Conservation (phyloP, 2,329 filamentous ascomycete species). For the Emmonsia crescens region DNA sequence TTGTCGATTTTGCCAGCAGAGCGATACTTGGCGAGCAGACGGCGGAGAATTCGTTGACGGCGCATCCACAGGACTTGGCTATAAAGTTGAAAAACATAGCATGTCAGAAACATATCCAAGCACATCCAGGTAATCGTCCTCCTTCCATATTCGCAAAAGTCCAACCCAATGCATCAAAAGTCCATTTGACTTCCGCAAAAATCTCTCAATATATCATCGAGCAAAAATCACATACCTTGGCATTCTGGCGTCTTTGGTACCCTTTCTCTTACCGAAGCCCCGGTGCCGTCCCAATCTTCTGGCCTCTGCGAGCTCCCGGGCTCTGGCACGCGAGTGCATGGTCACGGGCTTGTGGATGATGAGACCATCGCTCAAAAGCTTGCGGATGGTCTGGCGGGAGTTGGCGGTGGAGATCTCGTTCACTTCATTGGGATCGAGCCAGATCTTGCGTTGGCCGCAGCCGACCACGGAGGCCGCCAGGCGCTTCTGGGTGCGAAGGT, state of each 20-base stretch:
- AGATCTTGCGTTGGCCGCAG: slow-evolving; percentile 99
- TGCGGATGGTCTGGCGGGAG: slow-evolving; percentile 99
- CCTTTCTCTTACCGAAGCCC: slow-evolving; percentile 99
- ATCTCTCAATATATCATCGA: neutral
- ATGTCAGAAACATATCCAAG: slow-evolving; percentile 11
- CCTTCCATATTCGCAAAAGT: neutral
- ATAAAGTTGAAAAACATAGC: slow-evolving; percentile 26
- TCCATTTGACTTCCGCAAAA: neutral
- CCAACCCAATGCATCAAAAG: neutral
- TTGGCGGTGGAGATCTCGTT: slow-evolving; percentile 99
- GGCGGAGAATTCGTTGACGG: slow-evolving; percentile 96
- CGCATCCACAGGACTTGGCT: slow-evolving; percentile 99
- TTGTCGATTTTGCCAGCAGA: slow-evolving; percentile 99
- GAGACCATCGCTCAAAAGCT: slow-evolving; percentile 98
- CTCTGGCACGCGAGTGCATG: slow-evolving; percentile 97
- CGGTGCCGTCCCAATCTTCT: slow-evolving; percentile 94
- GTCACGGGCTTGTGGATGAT: slow-evolving; percentile 99
- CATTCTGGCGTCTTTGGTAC: slow-evolving; percentile 99
- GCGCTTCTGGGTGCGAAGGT: slow-evolving; percentile 99
- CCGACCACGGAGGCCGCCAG: slow-evolving; percentile 96
- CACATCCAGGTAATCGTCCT: neutral
- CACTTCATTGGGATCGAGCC: slow-evolving; percentile 99
- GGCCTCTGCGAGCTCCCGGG: slow-evolving; percentile 87
- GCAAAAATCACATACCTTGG: slow-evolving; percentile 57
- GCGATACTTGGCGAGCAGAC: slow-evolving; percentile 99